Conservation (phyloP, 257 asterid species). For the Scutellaria minor region DNA sequence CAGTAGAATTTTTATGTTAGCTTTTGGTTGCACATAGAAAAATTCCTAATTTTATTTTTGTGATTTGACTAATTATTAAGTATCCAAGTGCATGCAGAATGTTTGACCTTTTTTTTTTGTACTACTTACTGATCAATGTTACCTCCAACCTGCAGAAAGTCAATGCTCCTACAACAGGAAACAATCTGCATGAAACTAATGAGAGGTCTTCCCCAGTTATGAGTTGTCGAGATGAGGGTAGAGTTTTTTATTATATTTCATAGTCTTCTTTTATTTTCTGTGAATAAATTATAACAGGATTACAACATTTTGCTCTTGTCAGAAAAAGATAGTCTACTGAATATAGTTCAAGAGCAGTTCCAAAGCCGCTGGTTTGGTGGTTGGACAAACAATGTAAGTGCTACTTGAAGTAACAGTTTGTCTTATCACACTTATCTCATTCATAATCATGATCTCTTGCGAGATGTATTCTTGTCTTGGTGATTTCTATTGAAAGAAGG, state of each 20-base stretch:
- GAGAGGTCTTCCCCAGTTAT: slow-evolving; percentile 41
- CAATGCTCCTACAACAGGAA: slow-evolving; percentile 37
- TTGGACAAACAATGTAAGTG: slow-evolving; percentile 68
- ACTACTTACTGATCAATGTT: slow-evolving; percentile 32
- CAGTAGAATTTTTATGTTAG: not conserved
- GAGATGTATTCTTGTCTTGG: slow-evolving; percentile 11
- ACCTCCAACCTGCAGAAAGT: slow-evolving; percentile 51
- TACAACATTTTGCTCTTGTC: slow-evolving; percentile 35
- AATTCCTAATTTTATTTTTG: slow-evolving; percentile 16
- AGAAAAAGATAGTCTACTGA: slow-evolving; percentile 41
- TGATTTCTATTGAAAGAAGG: slow-evolving; percentile 22
- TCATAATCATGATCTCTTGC: slow-evolving; percentile 23
- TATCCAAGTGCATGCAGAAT: slow-evolving; percentile 22
- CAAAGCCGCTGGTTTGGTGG: slow-evolving; percentile 87
- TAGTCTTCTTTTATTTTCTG: slow-evolving; percentile 26
- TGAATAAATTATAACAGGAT: slow-evolving; percentile 27
- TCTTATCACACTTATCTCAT: slow-evolving; percentile 16
- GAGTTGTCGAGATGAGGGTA: slow-evolving; percentile 51
- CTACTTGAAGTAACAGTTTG: slow-evolving; percentile 22
- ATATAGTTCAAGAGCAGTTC: slow-evolving; percentile 47
- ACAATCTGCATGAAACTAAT: slow-evolving; percentile 42
- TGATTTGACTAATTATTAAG: not conserved
- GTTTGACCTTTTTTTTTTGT: slow-evolving; percentile 33
- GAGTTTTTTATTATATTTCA: slow-evolving; percentile 28
- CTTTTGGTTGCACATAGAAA: slow-evolving; percentile 25